Conservation (phyloP, 352 stramenopile genomes). For the Aphanomyces invadans region DNA sequence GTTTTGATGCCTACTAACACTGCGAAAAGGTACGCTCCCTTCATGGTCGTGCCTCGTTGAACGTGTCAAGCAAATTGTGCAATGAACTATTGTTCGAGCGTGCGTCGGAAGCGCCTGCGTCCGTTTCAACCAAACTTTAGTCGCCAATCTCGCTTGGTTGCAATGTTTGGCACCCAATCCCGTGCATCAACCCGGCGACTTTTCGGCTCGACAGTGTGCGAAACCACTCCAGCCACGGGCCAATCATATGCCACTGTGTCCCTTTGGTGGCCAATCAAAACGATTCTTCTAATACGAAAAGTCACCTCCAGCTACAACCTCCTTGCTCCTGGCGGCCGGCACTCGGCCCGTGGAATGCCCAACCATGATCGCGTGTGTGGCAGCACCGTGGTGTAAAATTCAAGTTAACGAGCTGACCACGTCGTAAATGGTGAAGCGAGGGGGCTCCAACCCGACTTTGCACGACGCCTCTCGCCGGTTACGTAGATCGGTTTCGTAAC, state of each 20-base stretch:
- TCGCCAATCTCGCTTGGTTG: neutral
- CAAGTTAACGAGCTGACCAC: too few relatives aligned
- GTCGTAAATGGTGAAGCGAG: too few relatives aligned
- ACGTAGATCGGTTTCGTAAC: too few relatives aligned
- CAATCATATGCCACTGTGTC: neutral
- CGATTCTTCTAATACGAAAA: neutral
- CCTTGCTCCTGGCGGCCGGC: too few relatives aligned
- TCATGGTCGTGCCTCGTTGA: constrained; percentile 16
- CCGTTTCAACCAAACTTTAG: neutral
- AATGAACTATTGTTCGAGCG: neutral
- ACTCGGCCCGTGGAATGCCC: too few relatives aligned
- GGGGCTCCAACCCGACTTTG: too few relatives aligned
- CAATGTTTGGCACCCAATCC: neutral
- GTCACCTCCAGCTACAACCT: too few relatives aligned
- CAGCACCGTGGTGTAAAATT: too few relatives aligned
- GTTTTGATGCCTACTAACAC: neutral
- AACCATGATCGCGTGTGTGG: too few relatives aligned
- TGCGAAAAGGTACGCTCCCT: constrained; percentile 17
- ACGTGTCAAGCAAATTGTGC: constrained; percentile 3
- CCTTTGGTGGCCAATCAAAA: neutral
- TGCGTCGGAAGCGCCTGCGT: neutral
- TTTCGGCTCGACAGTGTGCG: neutral
- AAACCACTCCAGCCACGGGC: neutral
- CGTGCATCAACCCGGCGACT: neutral
- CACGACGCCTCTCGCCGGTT: too few relatives aligned